Conservation (phyloP, 1,284 basidiomycete species). For the Cutaneotrichosporon spelunceum region DNA sequence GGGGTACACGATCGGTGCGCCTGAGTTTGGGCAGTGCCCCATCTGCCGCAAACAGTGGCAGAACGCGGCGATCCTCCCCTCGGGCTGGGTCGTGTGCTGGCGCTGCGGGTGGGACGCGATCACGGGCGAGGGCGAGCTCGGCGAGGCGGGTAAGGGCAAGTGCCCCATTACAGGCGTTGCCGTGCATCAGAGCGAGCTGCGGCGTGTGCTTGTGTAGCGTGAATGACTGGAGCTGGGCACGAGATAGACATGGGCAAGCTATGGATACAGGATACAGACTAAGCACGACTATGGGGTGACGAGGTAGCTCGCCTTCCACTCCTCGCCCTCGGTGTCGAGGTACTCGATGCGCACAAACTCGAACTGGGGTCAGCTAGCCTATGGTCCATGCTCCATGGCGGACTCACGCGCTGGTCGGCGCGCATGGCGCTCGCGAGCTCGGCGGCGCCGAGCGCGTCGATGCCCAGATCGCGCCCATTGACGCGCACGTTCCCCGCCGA, state of each 20-base stretch:
- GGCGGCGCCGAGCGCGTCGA: constrained; percentile 29
- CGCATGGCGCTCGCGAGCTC: constrained; percentile 35
- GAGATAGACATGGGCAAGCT: not conserved
- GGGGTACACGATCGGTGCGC: constrained; percentile 50
- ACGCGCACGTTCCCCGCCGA: constrained; percentile 43
- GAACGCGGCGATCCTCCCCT: constrained; percentile 86
- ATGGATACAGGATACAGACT: not conserved
- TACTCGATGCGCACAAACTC: constrained; percentile 33
- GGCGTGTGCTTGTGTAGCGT: constrained; percentile 73
- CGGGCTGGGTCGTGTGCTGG: constrained; percentile 95
- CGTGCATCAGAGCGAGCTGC: constrained; percentile 71
- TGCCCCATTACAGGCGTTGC: constrained; percentile 85
- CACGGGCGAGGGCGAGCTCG: constrained; percentile 56
- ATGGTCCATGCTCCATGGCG: not conserved
- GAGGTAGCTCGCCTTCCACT: constrained; percentile 47
- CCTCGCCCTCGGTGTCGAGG: constrained; percentile 41
- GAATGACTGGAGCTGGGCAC: not conserved
- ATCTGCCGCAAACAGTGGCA: constrained; percentile 71
- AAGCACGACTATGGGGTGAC: not conserved
- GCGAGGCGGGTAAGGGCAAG: constrained; percentile 52
- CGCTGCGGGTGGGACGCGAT: constrained; percentile 84
- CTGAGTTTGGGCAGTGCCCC: constrained; percentile 75
- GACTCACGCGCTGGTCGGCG: constrained; percentile 35
- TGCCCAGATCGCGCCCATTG: constrained; percentile 35
- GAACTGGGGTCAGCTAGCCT: constrained; percentile 32